Conservation (phyloP, 2,329 filamentous ascomycete genomes). For the Claviceps pazoutovae region DNA sequence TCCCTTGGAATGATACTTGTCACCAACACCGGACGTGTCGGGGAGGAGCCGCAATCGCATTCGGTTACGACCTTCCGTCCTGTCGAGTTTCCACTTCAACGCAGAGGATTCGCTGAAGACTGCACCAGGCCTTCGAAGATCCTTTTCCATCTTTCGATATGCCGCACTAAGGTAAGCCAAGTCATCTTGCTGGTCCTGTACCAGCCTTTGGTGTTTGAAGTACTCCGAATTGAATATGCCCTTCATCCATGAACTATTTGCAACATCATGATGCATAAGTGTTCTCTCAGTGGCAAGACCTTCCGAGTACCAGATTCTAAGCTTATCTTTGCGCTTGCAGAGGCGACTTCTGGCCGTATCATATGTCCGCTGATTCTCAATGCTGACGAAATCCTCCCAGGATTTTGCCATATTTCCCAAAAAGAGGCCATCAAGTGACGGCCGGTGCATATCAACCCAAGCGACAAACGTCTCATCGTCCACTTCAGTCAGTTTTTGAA, state of each 20-base stretch:
- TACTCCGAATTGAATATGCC: slow-evolving; percentile 91
- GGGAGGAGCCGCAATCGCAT: slow-evolving; percentile 83
- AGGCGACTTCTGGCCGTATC: slow-evolving; percentile 60
- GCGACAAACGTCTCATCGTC: slow-evolving; percentile 78
- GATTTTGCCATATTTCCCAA: slow-evolving; percentile 64
- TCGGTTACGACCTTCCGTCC: slow-evolving; percentile 87
- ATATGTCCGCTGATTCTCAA: slow-evolving; percentile 68
- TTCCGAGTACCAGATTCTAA: slow-evolving; percentile 67
- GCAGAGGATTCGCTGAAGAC: slow-evolving; percentile 54
- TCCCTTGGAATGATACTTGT: slow-evolving; percentile 75
- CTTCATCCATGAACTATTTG: slow-evolving; percentile 82
- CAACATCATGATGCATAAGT: slow-evolving; percentile 69
- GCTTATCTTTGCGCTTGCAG: slow-evolving; percentile 63
- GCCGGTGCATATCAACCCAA: slow-evolving; percentile 76
- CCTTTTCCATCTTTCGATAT: slow-evolving; percentile 65
- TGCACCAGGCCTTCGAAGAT: slow-evolving; percentile 66
- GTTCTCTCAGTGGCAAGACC: slow-evolving; percentile 55
- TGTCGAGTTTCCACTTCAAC: slow-evolving; percentile 81
- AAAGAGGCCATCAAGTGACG: slow-evolving; percentile 69
- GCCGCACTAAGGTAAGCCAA: slow-evolving; percentile 61
- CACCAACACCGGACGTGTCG: slow-evolving; percentile 53
- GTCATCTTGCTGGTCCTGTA: slow-evolving; percentile 91
- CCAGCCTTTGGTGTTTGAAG: slow-evolving; percentile 73
- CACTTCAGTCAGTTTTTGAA: slow-evolving; percentile 71
- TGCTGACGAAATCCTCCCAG: slow-evolving; percentile 78